phyloP scores from a whole-genome alignment of 176 grass and related monocot genomes.

The Aegilops bicornis region DNA sequence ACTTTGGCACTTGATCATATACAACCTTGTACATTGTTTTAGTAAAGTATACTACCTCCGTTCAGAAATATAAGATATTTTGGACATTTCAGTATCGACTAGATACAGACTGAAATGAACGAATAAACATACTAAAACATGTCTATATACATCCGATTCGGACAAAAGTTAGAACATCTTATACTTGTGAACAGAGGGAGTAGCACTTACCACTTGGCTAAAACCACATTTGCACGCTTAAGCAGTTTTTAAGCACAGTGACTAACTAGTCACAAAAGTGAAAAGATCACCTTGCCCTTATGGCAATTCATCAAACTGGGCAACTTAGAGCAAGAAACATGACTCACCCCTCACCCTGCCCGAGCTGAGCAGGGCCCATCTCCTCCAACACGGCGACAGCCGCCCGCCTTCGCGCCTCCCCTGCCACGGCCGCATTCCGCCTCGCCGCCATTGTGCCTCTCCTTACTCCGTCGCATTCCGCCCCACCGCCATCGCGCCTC shows the following conservation, averaged over 20 bases:
- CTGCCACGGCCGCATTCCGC: background rate
- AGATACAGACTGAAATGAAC: too few relatives aligned
- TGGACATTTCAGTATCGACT: too few relatives aligned
- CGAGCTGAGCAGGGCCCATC: background rate
- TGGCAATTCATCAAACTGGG: background rate
- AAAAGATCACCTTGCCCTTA: background rate
- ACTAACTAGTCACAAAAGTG: background rate
- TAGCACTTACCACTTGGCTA: background rate
- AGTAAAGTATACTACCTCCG: background rate
- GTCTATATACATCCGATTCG: too few relatives aligned
- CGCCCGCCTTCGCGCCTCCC: background rate
- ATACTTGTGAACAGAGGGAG: too few relatives aligned
- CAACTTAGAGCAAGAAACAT: background rate
- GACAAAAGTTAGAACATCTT: too few relatives aligned
- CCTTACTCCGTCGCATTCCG: background rate
- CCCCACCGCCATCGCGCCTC: background rate
- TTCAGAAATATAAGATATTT: too few relatives aligned
- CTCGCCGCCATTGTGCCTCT: background rate
- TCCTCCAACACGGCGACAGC: background rate
- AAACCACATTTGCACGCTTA: background rate
- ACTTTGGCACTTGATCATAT: background rate
- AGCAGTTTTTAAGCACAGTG: background rate
- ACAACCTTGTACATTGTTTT: background rate
- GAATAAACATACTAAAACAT: too few relatives aligned
- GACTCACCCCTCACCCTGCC: constrained; percentile 10